These are phyloP conservation scores for Epichloe scottii DNA, from an alignment of 2,329 filamentous ascomycete species.

Conservation along the genomic window DNA sequence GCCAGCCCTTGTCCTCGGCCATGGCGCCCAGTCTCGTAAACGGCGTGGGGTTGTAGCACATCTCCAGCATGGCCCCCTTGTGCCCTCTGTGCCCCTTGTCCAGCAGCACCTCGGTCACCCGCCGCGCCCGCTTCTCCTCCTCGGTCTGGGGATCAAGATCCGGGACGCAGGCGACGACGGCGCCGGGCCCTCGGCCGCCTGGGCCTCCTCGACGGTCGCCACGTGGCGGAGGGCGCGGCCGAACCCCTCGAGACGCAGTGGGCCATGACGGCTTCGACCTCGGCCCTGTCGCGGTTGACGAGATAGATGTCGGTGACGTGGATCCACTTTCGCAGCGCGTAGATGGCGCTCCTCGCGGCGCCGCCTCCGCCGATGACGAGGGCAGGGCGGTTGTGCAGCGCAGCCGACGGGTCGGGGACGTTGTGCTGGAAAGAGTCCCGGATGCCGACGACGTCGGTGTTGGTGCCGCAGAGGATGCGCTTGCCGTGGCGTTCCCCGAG, in stretches of 20 bases:
- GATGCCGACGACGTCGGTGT: slow-evolving; percentile 72
- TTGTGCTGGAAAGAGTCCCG: slow-evolving; percentile 57
- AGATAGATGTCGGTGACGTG: slow-evolving; percentile 58
- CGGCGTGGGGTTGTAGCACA: slow-evolving; percentile 70
- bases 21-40: slow-evolving; percentile 54
- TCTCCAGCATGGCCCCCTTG: slow-evolving; percentile 62
- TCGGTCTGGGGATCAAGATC: slow-evolving; percentile 58
- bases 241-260: slow-evolving; percentile 51
- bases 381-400: slow-evolving; percentile 48
- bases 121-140: slow-evolving; percentile 48
- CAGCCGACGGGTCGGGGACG: slow-evolving; percentile 27
- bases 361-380: slow-evolving; percentile 69
- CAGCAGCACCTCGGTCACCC: slow-evolving; percentile 37
- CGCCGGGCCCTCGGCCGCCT: slow-evolving; percentile 45
- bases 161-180: slow-evolving; percentile 63
- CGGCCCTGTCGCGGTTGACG: slow-evolving; percentile 57
- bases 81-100: slow-evolving; percentile 37
- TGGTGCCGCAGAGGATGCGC: slow-evolving; percentile 54
- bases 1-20: slow-evolving; percentile 51
- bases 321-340: slow-evolving; percentile 60
- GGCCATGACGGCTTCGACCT: slow-evolving; percentile 53
- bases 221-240: slow-evolving; percentile 50
- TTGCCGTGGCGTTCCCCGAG: slow-evolving; percentile 37
- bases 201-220: slow-evolving; percentile 46
- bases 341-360: slow-evolving; percentile 65